Evolutionary conservation across 345 rosid species (phyloP), one percentile per base, ranked within the genome.

Genomic region (Anastatica hierochuntica): DNA sequence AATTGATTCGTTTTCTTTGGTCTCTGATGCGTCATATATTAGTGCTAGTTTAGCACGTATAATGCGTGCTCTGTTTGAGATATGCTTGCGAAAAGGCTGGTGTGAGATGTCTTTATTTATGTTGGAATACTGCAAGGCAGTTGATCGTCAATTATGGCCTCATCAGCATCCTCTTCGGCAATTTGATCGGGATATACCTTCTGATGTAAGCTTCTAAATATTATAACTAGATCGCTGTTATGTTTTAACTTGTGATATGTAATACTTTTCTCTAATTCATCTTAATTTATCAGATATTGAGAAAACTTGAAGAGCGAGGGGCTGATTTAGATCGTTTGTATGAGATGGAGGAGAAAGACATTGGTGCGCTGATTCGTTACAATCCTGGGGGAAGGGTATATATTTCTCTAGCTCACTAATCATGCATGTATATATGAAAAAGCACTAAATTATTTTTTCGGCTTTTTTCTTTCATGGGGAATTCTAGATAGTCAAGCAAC

Each of bases 1-100:
- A 41, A 84, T 90, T 23, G 96, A 90, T 77, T n/a, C 85, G 31
- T 90, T 90, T 64, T 90, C 98, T 31, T 69, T 90, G 56, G 77
- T 90, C 63, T 90, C 96, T 52, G 96, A 90, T 77, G 98, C 96
- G 58, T 79, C 96, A 39, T 90, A 84, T 60, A 90, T 90, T 53
- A 90, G 96, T 76, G 98, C 98, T 58, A 90, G 98, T 74, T 73
- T 90, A 83, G 96, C 95, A 53, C 96, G 98, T 48, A 90, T 90
- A 35, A 80, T 90, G 89, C 85, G 92, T 46, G 98, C 96, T 56
- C 64, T 90, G 48, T 90, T 87, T 75, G 98, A 90, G 65, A 90
- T 79, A 72, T 90, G 96, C 67, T 74, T 90, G 75, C 81, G 87
- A 31, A 77, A 71, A 77, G 96, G 92, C 62, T 84, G 96, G 98